Evolutionary conservation across 1,284 basidiomycete genomes (phyloP).

Genomic region (Psilocybe mexicana): DNA sequence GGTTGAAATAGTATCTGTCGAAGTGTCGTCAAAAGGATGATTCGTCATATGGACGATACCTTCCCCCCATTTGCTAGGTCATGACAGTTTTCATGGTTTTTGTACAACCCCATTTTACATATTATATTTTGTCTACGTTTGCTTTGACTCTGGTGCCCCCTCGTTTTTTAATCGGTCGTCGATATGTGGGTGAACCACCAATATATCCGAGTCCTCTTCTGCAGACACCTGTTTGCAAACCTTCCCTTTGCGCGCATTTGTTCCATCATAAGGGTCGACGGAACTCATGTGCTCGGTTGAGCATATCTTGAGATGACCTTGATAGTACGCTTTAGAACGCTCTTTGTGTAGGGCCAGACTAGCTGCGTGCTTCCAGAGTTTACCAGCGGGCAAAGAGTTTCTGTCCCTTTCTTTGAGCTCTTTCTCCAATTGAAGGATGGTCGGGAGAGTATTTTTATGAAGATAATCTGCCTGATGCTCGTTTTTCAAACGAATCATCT

Average conservation of each 20-base stretch:
- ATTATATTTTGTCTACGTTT: not conserved
- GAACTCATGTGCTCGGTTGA: conserved; percentile 77
- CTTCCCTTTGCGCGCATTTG: conserved; percentile 38
- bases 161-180: conserved; percentile 76
- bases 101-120: not conserved
- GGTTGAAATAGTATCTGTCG: conserved; percentile 27
- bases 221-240: conserved; percentile 25
- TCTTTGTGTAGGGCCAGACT: conserved; percentile 34
- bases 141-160: conserved; percentile 33
- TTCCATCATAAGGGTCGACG: conserved; percentile 75
- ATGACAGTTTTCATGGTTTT: not conserved
- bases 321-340: conserved; percentile 45
- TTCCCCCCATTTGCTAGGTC: not conserved
- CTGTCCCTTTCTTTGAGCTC: conserved; percentile 21
- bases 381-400: conserved; percentile 32
- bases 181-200: conserved; percentile 65
- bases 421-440: conserved; percentile 42
- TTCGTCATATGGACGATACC: too few species aligned
- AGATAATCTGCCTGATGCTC: conserved; percentile 34
- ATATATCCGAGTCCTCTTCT: conserved; percentile 51
- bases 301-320: conserved; percentile 23
- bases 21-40: not conserved
- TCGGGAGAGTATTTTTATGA: conserved; percentile 40
- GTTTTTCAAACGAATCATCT: conserved; percentile 45
- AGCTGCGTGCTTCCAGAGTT: conserved; percentile 50